Base-by-base conservation (phyloP, 495 filamentous ascomycete genomes). In the Sordaria brevicollis region DNA sequence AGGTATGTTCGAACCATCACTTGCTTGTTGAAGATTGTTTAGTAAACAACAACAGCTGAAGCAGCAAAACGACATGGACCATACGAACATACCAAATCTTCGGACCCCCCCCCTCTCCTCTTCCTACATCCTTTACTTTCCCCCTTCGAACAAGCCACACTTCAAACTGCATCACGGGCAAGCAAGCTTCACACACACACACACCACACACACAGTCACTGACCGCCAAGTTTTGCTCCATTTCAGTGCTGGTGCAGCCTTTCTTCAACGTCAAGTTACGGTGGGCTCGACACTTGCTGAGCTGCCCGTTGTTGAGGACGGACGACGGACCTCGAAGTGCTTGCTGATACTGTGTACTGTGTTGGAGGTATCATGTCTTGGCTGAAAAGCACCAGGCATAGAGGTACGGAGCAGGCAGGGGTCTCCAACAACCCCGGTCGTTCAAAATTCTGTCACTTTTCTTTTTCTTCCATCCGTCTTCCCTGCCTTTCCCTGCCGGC, bases 381-480 rank as follows among this genome's bases (percentile, higher is more conserved):
- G 49, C 49, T 62, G 49, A 62, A 62, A n/a, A 62, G 49, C 49
- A 62, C 49, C 49, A 62, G 49, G 49, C 49, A 62, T 62, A n/a
- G n/a, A n/a, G n/a, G n/a, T n/a, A 62, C 25, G 11, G 49, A 62
- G 49, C 49, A 62, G 49, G 49, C 49, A 62, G 49, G 49, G 49
- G 49, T 62, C 13, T 15, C 25, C 5, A 1, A 8, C 49, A 1
- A 8, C 49, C 49, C 49, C 25, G 49, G 49, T 62, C 49, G 21
- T 13, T 7, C 49, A 31, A n/a, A 33, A 67, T 67, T 68, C 70
- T 71, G 70, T 71, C 70, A 68, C 43, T 65, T 65, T 57, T 68
- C 54, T 36, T 57, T 65, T 54, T 57, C 36, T 76, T 74, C 71
- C 67, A 73, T 69, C 67, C 69, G 38, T 21, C 31, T 71, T 54